Percentiles rank a stretch among this genome's conserved stretches.
Conservation (phyloP, 305 asterid species). For the Fraxinus sp. region DNA sequence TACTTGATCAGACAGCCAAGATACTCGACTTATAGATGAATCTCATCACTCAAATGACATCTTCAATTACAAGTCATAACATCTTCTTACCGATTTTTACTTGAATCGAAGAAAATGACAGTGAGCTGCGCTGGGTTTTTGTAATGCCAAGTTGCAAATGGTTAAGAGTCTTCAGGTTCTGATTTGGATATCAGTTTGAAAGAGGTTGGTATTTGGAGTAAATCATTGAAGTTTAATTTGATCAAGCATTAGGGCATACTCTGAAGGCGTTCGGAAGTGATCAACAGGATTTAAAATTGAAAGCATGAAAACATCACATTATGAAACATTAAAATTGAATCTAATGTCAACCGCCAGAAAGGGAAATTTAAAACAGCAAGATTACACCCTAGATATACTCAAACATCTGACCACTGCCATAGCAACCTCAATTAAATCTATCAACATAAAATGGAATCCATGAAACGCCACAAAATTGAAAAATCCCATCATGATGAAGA, state of each 20-base stretch:
- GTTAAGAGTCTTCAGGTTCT: not conserved
- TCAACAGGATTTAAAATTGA: not conserved
- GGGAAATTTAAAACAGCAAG: not conserved
- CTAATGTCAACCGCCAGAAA: not conserved
- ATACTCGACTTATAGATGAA: not conserved
- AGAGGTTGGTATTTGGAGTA: not conserved
- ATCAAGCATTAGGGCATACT: not conserved
- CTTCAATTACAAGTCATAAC: not conserved
- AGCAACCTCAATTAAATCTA: not conserved
- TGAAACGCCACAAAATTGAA: not conserved
- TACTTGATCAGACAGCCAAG: conserved; percentile 2
- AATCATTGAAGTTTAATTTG: not conserved
- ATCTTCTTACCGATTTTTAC: not conserved
- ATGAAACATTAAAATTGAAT: not conserved
- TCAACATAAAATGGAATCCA: not conserved
- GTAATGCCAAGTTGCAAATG: not conserved
- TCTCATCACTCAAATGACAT: not conserved
- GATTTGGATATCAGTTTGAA: not conserved
- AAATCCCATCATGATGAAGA: not conserved
- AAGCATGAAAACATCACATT: not conserved
- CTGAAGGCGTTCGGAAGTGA: not conserved
- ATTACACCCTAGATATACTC: not conserved
- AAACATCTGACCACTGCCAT: not conserved
- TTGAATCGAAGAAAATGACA: not conserved
- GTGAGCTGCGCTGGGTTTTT: not conserved